Percentiles rank a stretch among this genome's conserved stretches.
phyloP scores from a whole-genome alignment of 495 filamentous ascomycete genomes.

The Xylaria bambusicola region DNA sequence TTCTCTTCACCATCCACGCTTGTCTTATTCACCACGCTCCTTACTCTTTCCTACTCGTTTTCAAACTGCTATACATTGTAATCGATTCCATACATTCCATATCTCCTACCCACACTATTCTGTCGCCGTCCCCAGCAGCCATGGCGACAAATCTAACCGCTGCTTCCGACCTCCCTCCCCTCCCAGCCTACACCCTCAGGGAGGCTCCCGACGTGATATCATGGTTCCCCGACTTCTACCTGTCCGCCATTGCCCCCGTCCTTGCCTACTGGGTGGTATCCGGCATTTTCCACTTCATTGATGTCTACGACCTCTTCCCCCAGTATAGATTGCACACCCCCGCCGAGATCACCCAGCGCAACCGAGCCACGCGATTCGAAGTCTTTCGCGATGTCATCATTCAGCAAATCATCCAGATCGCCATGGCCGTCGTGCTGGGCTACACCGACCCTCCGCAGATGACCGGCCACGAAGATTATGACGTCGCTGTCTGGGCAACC shows the following conservation, averaged over 20 bases:
- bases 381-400: constrained; percentile 84
- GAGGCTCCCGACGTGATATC: constrained; percentile 71
- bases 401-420: constrained; percentile 85
- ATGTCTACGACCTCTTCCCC: constrained; percentile 77
- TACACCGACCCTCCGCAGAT: constrained; percentile 65
- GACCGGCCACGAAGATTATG: constrained; percentile 75
- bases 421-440: constrained; percentile 60
- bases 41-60: constrained; percentile 11
- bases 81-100: constrained; percentile 8
- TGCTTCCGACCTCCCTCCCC: constrained; percentile 65
- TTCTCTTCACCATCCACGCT: constrained; percentile 11
- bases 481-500: constrained; percentile 79
- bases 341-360: constrained; percentile 80
- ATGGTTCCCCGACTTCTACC: constrained; percentile 76
- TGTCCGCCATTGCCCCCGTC: constrained; percentile 74
- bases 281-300: constrained; percentile 83
- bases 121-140: constrained; percentile 19
- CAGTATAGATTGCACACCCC: constrained; percentile 92
- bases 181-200: constrained; percentile 69
- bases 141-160: constrained; percentile 36
- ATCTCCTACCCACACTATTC: background rate
- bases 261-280: constrained; percentile 87
- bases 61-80: constrained; percentile 15
- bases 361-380: constrained; percentile 79
- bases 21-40: constrained; percentile 27